A percentile compares a stretch with the other conserved stretches of the same genome.
Evolutionary conservation across 352 stramenopile species (phyloP).

Genomic region (Phytophthora sojae): DNA sequence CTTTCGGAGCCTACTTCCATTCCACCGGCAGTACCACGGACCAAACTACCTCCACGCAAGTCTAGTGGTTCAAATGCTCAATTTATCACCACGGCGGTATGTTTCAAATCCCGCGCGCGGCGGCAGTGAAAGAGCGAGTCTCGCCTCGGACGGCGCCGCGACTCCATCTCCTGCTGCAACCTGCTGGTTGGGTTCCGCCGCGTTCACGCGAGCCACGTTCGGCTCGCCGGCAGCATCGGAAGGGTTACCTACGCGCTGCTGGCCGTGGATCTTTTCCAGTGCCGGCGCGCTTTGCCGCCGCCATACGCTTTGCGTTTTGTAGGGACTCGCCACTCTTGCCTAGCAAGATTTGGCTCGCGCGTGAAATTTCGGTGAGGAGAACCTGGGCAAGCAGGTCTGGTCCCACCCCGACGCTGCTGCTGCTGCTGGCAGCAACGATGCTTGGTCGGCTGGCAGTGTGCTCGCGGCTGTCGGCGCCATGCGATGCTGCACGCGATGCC

Average conservation of each 20-base stretch:
- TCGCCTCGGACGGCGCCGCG: not conserved
- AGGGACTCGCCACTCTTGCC: no score
- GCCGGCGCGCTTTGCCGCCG: constrained; percentile 8
- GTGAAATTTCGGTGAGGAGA: constrained; percentile 23
- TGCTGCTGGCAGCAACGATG: not conserved
- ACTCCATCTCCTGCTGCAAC: not conserved
- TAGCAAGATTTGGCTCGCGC: not conserved
- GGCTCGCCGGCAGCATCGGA: not conserved
- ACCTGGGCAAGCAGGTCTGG: constrained; percentile 9
- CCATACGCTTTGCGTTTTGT: not conserved
- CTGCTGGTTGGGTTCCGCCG: not conserved
- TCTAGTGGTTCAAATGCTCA: no score
- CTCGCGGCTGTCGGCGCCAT: not conserved
- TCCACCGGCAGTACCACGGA: no score
- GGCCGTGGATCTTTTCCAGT: constrained; percentile 13
- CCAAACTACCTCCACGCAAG: no score
- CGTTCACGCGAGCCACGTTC: constrained; percentile 3
- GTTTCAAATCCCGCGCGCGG: not conserved
- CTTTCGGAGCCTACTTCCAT: no score
- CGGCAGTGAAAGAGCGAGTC: not conserved
- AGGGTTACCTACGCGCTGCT: constrained; percentile 1
- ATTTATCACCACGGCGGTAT: not conserved
- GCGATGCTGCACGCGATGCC: not conserved
- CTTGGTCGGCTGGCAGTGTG: not conserved
- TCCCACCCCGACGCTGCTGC: constrained; percentile 5